A percentile compares a stretch with the other conserved stretches of the same genome.
Evolutionary conservation across 106 monocot species (phyloP).

Genomic region (Acanthochlamys bracteata): DNA sequence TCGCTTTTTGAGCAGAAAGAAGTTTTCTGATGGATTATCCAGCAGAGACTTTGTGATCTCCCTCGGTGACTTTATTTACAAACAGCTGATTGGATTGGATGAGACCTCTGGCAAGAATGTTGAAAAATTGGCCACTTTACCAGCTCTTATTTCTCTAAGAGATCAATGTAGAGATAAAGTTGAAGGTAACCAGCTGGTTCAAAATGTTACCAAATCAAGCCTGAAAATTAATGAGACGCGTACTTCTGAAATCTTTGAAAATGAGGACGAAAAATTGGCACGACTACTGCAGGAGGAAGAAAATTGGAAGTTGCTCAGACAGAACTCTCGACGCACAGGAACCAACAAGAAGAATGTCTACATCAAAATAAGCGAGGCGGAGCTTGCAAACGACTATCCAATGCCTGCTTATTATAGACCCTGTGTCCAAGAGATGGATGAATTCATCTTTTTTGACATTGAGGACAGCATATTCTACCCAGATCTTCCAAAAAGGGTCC

Average conservation of each 20-base stretch:
- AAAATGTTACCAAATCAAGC: constrained; percentile 16
- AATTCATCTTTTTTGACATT: constrained; percentile 73
- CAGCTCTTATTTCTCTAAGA: constrained; percentile 69
- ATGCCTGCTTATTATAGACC: constrained; percentile 92
- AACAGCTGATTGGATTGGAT: constrained; percentile 85
- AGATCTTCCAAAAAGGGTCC: constrained; percentile 78
- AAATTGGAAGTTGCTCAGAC: constrained; percentile 75
- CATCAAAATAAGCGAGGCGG: constrained; percentile 90
- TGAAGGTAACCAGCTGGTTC: constrained; percentile 8
- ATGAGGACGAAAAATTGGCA: constrained; percentile 89
- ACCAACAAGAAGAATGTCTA: constrained; percentile 54
- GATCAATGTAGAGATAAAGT: constrained; percentile 56
- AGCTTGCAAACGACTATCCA: constrained; percentile 96
- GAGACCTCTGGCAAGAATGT: constrained; percentile 32
- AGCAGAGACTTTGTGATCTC: constrained; percentile 81
- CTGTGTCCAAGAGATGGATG: constrained; percentile 73
- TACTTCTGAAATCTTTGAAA: constrained; percentile 29
- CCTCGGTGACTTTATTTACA: constrained; percentile 84
- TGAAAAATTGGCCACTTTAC: constrained; percentile 37
- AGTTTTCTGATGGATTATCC: constrained; percentile 32
- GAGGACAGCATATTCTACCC: constrained; percentile 37
- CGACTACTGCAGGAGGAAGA: constrained; percentile 83
- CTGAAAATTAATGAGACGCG: constrained; percentile 60
- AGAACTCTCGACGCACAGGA: constrained; percentile 17
- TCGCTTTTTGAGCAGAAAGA: constrained; percentile 67